A percentile compares a stretch with the other conserved stretches of the same genome.
Evolutionary conservation across 441 rosid genomes (phyloP).

Genomic region (Euphorbia schlechtendalii): DNA sequence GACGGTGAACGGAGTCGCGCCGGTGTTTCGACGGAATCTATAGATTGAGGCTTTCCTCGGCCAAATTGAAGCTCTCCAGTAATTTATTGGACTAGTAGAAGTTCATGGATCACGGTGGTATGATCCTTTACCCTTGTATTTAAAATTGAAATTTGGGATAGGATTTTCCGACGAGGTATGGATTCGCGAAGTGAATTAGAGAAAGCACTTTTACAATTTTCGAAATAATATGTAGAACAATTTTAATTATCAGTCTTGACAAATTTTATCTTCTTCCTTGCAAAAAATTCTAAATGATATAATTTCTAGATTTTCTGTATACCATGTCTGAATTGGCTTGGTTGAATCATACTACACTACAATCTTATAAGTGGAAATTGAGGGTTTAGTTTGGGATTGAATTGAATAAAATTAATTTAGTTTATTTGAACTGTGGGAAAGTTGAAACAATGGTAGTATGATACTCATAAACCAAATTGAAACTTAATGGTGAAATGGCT

Average conservation of each 20-base stretch:
- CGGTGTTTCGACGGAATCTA: background rate
- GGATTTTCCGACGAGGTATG: background rate
- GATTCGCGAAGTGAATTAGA: background rate
- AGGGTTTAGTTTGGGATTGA: background rate
- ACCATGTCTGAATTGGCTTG: background rate
- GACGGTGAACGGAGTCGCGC: background rate
- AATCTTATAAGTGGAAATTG: too few species aligned
- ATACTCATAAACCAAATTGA: background rate
- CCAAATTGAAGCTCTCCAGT: background rate
- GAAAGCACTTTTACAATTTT: background rate
- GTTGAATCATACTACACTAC: too few species aligned
- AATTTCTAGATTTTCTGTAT: background rate
- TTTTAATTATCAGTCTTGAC: background rate
- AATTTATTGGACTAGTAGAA: background rate
- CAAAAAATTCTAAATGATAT: background rate
- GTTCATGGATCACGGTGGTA: background rate
- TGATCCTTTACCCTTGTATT: background rate
- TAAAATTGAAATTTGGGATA: background rate
- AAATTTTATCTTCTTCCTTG: too few species aligned
- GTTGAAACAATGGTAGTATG: conserved; percentile 17
- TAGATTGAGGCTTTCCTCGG: background rate
- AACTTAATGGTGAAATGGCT: background rate
- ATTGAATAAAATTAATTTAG: background rate
- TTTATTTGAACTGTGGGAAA: background rate
- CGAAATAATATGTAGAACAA: background rate